Evolutionary conservation across 176 grass and related monocot genomes (phyloP).

Genomic region (Avena eriantha): DNA sequence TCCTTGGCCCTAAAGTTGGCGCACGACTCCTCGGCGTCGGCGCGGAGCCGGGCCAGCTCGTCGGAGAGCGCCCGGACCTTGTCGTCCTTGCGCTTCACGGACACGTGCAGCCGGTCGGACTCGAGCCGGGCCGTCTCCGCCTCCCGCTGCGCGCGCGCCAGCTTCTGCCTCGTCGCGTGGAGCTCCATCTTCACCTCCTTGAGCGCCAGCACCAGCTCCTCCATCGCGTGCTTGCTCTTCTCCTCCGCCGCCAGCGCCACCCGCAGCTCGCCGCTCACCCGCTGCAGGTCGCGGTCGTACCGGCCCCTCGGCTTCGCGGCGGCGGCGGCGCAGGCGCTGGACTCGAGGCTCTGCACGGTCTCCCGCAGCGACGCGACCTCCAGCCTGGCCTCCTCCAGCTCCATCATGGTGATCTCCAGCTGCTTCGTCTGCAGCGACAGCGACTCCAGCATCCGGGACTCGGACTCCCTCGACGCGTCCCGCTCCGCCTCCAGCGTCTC

Average conservation of each 20-base stretch:
- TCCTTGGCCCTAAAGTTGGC: slow-evolving; percentile 69
- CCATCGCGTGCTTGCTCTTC: slow-evolving; percentile 88
- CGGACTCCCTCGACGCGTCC: slow-evolving; percentile 59
- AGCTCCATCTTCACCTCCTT: slow-evolving; percentile 85
- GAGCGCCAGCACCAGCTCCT: slow-evolving; percentile 73
- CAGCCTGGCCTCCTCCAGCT: slow-evolving; percentile 70
- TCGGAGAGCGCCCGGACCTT: slow-evolving; percentile 52
- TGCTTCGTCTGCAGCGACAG: slow-evolving; percentile 80
- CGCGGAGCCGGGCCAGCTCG: slow-evolving; percentile 56
- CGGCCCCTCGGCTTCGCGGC: slow-evolving; percentile 40
- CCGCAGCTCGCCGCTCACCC: slow-evolving; percentile 49
- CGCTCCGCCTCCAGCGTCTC: slow-evolving; percentile 66
- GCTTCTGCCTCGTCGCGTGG: slow-evolving; percentile 48
- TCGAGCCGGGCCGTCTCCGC: slow-evolving; percentile 60
- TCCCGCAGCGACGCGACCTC: slow-evolving; percentile 52
- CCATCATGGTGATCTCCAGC: slow-evolving; percentile 90
- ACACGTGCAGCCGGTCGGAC: slow-evolving; percentile 54
- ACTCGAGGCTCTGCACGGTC: slow-evolving; percentile 31
- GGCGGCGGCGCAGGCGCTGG: background rate
- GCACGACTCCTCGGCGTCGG: slow-evolving; percentile 72
- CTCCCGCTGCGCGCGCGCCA: slow-evolving; percentile 55
- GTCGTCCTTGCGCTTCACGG: slow-evolving; percentile 53
- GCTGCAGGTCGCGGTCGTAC: slow-evolving; percentile 41
- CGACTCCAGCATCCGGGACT: slow-evolving; percentile 82
- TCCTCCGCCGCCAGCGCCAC: slow-evolving; percentile 66